phyloP scores from a whole-genome alignment of 2,329 filamentous ascomycete species.

The Bimuria novae-zelandiae region DNA sequence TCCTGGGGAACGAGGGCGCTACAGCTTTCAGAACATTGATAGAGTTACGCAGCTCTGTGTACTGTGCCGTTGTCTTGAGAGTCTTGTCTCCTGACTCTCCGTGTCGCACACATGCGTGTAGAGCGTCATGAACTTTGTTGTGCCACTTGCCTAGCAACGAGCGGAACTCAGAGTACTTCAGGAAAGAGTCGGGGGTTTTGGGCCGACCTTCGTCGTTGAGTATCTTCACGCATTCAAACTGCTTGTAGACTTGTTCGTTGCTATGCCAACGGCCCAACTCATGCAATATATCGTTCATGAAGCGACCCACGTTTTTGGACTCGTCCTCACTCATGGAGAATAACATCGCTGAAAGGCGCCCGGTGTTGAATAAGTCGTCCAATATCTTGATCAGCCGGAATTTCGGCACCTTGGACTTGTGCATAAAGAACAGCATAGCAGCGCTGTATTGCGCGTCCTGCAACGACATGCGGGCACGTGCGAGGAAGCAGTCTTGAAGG shows the following conservation, averaged over 20 bases:
- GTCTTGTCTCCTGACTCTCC: conserved; percentile 54
- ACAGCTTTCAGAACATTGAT: conserved; percentile 86
- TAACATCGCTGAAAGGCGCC: conserved; percentile 79
- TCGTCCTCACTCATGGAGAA: conserved; percentile 90
- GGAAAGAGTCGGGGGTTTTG: conserved; percentile 57
- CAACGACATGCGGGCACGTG: conserved; percentile 80
- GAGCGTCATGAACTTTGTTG: conserved; percentile 74
- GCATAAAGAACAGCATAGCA: conserved; percentile 83
- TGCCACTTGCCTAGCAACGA: conserved; percentile 91
- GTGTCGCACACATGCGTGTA: conserved; percentile 45
- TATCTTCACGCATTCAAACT: conserved; percentile 73
- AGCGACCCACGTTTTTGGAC: conserved; percentile 89
- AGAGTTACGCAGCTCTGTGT: conserved; percentile 97
- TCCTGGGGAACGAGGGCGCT: conserved; percentile 80
- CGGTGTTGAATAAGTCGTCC: conserved; percentile 81
- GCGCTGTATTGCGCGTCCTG: conserved; percentile 89
- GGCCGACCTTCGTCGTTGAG: conserved; percentile 74
- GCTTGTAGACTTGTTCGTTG: conserved; percentile 75
- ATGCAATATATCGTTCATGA: conserved; percentile 79
- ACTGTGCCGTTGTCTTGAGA: conserved; percentile 82
- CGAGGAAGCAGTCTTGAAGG: conserved; percentile 90
- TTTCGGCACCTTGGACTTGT: conserved; percentile 79
- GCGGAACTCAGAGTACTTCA: conserved; percentile 86
- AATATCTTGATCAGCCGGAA: conserved; percentile 87
- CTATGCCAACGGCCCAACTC: conserved; percentile 86